Conservation (phyloP, 2,329 filamentous ascomycete species). For the Ilyonectria mors-panacis region DNA sequence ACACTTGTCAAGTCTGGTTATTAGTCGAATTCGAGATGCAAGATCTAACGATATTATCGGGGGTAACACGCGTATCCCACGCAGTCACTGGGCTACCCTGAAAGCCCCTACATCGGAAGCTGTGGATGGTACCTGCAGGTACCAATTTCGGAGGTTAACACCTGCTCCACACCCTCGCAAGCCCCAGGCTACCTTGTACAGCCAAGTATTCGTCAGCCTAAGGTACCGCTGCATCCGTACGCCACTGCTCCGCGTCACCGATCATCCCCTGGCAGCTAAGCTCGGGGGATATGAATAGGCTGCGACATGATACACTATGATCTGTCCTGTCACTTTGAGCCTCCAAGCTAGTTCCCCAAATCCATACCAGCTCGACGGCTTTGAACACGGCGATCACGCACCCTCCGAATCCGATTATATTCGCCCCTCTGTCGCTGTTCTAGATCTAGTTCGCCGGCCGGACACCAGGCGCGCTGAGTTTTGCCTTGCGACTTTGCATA, state of each 20-base stretch:
- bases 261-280: constrained; percentile 17
- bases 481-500: constrained; percentile 14
- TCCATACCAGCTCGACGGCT: constrained; percentile 21
- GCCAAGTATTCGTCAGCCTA: constrained; percentile 5
- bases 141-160: constrained; percentile 4
- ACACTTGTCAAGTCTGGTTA: too few relatives aligned
- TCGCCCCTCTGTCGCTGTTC: neutral
- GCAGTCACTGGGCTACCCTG: constrained; percentile 20
- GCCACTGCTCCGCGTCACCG: constrained; percentile 25
- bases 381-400: neutral
- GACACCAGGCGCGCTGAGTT: constrained; percentile 36
- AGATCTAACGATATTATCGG: neutral
- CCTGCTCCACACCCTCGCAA: neutral
- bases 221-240: constrained; percentile 2
- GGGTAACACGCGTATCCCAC: neutral
- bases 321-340: constrained; percentile 44
- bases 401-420: neutral
- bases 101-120: constrained; percentile 11
- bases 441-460: constrained; percentile 39
- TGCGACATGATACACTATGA: constrained; percentile 46
- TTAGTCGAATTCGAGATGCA: too few relatives aligned
- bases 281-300: constrained; percentile 28
- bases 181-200: neutral
- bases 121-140: constrained; percentile 17
- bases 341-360: constrained; percentile 28